These are phyloP conservation scores for Fusarium subglutinans DNA, from an alignment of 2,329 filamentous ascomycete genomes.

Conservation along the genomic window DNA sequence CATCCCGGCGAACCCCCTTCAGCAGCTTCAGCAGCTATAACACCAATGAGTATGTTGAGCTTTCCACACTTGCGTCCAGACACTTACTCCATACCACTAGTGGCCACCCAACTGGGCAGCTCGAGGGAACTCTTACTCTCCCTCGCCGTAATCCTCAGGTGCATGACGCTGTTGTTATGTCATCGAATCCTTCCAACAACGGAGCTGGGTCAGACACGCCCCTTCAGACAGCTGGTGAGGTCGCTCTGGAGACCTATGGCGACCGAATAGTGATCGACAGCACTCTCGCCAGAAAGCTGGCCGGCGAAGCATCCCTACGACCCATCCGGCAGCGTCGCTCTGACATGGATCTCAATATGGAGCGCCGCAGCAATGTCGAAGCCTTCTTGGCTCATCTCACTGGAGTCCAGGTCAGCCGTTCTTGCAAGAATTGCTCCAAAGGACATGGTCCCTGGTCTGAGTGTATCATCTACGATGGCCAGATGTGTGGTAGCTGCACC, in stretches of 20 bases:
- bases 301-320: slow-evolving; percentile 58
- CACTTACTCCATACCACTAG: not conserved
- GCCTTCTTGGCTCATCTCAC: slow-evolving; percentile 67
- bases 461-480: slow-evolving; percentile 67
- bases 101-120: not conserved
- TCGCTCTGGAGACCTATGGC: slow-evolving; percentile 60
- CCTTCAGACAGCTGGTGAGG: slow-evolving; percentile 53
- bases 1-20: not conserved
- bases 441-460: slow-evolving; percentile 67
- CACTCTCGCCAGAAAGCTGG: slow-evolving; percentile 64
- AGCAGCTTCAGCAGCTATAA: not conserved
- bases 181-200: not conserved
- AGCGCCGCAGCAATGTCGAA: slow-evolving; percentile 68
- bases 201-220: not conserved
- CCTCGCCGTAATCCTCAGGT: not conserved
- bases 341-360: slow-evolving; percentile 64
- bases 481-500: slow-evolving; percentile 69
- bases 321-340: slow-evolving; percentile 62
- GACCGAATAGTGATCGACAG: slow-evolving; percentile 59
- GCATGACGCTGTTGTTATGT: not conserved
- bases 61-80: not conserved
- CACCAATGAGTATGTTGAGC: not conserved
- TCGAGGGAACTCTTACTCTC: too few species aligned
- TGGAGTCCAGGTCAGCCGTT: slow-evolving; percentile 56
- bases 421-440: slow-evolving; percentile 69